Base-by-base conservation (phyloP, 1,139 yeast species). In the Candida tetrigidarum region DNA sequence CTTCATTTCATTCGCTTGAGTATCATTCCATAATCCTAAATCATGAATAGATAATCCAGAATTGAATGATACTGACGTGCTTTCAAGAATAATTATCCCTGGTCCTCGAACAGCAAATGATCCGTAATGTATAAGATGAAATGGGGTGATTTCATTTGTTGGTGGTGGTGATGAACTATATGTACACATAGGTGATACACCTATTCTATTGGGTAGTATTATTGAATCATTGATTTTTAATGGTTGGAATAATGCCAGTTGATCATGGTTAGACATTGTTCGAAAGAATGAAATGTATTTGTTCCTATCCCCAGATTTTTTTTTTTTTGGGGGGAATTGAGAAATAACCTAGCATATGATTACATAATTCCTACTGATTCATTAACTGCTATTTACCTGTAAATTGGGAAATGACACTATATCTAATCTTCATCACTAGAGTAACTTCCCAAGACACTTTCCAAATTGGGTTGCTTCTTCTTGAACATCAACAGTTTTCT, bases 111-210 rank as follows among this genome's bases (percentile, higher is more conserved):
- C 39, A 0, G 76, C 66, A 30, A 71, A 58, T 0, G 67, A 55
- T 5, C 75, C 76, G 52, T 78, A 78, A 48, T 77, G 81, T 8
- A 66, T 59, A 27, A 61, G 47, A 51, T 78, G 83, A 63, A 69
- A 80, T 16, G 67, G 74, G 0, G 76, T 78, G 3, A 71, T 64
- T 22, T 60, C 58, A 3, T 71, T 29, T 14, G 15, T 22, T 19
- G 70, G 32, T 69, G 56, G n/a, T 55, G 56, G n/a, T 55, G 48
- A 15, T 29, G 78, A 69, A 1, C 81, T 68, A 58, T 80, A 80
- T 47, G 68, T 76, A 54, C 83, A 76, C 84, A 81, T 80, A 30
- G 86, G 86, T 1, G 85, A 71, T n/a, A 81, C 81, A 11, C 77
- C 80, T 5, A 80, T 56, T 49, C 84, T 62, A 54, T 80, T 80